Evolutionary conservation across 2,329 filamentous ascomycete genomes (phyloP), one percentile per base, ranked within the genome.

Genomic region (Camillea tinctor): DNA sequence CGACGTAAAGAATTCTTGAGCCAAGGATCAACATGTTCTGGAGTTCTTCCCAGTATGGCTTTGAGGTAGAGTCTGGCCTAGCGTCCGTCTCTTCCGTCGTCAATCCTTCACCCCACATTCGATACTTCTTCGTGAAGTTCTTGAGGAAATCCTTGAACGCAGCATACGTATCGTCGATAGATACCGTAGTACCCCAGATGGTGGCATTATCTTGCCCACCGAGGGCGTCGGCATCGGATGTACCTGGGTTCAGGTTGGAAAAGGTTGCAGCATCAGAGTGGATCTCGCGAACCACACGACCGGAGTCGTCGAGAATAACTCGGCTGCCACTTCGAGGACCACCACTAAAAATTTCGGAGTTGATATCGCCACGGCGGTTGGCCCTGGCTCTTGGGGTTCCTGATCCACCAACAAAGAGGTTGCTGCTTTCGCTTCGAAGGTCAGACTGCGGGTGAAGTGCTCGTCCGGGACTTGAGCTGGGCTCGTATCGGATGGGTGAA

Each of bases 181-280:
- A 97, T 54, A 99, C 91, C 48, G 96, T 98, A 50, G 95, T 99
- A 74, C 95, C 95, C 95, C 95, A 99, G 65, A 99, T 94, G 60
- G 96, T 86, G 67, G 90, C 88, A 58, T 89, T 89, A 48, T 91
- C 91, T 60, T 86, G 86, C 1, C 93, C 95, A 48, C 93, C 94
- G 49, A 97, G 85, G 1, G 84, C 86, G 71, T 97, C 91, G 0
- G 95, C 95, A 74, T 99, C 95, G 1, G 94, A 97, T 6, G 93
- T 97, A 64, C 89, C 90, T 0, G 92, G 92, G 66, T 97, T 83
- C 66, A 84, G 76, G 71, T 86, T 87, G 40, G 81, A 79, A 67
- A 87, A 88, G 0, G 86, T 85, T 21, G 83, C 79, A 0, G 84
- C 83, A 66, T 88, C 86, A 0, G 85, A 88, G 60, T 80, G 77